Percentiles rank a stretch among this genome's conserved stretches.
phyloP scores from a whole-genome alignment of 2,329 filamentous ascomycete species.

The Aspergillus hiratsukae region DNA sequence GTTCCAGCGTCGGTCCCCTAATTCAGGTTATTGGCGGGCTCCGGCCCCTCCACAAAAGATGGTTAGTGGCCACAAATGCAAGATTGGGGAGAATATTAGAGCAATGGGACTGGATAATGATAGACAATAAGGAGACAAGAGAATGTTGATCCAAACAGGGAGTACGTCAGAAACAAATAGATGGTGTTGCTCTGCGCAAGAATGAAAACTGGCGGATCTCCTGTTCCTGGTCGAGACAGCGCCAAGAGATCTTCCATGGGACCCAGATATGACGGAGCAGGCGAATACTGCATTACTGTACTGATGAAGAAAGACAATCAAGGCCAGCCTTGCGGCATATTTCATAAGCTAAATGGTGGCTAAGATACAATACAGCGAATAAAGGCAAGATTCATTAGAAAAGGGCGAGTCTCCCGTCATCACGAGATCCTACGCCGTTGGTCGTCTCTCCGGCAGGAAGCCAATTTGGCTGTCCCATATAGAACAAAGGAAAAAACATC shows the following conservation, averaged over 20 bases:
- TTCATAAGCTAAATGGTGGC: conserved; percentile 37
- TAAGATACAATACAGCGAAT: conserved; percentile 38
- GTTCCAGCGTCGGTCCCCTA: neutral
- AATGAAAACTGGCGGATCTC: neutral
- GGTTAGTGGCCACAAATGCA: neutral
- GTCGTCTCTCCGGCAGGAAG: conserved; percentile 11
- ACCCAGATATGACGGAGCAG: neutral
- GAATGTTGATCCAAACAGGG: neutral
- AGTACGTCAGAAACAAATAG: neutral
- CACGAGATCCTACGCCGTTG: conserved; percentile 18
- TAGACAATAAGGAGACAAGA: neutral
- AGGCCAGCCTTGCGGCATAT: conserved; percentile 28
- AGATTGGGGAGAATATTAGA: neutral
- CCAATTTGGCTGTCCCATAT: conserved; percentile 12
- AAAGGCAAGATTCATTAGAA: conserved; percentile 35
- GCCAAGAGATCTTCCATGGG: neutral
- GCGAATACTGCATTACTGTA: neutral
- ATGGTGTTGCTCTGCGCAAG: neutral
- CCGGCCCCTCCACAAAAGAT: neutral
- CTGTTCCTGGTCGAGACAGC: neutral
- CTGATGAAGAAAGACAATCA: conserved; percentile 7
- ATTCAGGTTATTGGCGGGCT: neutral
- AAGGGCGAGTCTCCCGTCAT: conserved; percentile 18
- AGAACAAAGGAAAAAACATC: conserved; percentile 15
- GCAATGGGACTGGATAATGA: neutral